Percentiles rank a stretch among this genome's conserved stretches.
These are phyloP conservation scores for Apiotrichum brassicae DNA, from an alignment of 1,284 basidiomycete genomes.

Conservation along the genomic window DNA sequence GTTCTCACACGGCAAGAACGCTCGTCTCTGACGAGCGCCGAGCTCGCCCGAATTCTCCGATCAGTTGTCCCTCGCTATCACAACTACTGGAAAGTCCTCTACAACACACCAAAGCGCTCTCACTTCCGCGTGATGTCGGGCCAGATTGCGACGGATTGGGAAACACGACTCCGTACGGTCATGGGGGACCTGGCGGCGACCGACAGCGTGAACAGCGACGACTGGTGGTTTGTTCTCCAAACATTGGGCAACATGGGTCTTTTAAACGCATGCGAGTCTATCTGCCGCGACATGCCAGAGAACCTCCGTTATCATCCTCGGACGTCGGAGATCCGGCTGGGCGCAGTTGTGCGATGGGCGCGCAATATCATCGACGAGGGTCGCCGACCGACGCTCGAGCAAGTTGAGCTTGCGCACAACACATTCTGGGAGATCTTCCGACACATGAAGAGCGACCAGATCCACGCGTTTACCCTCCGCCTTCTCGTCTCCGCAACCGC, in stretches of 20 bases:
- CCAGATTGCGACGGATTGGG: slow-evolving; percentile 1
- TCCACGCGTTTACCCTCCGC: slow-evolving; percentile 7
- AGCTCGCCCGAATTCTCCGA: slow-evolving; percentile 8
- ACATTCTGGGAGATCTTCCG: slow-evolving; percentile 16
- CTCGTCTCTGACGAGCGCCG: background rate
- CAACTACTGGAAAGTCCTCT: slow-evolving; percentile 1
- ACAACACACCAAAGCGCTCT: background rate
- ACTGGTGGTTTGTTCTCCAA: slow-evolving; percentile 15
- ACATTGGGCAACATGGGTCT: slow-evolving; percentile 8
- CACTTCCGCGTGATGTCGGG: background rate
- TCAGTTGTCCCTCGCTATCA: slow-evolving; percentile 12
- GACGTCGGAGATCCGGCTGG: slow-evolving; percentile 9
- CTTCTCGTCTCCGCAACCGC: slow-evolving; percentile 8
- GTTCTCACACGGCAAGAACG: slow-evolving; percentile 6
- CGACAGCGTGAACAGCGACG: background rate
- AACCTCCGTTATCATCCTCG: background rate
- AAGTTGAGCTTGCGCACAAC: slow-evolving; percentile 6
- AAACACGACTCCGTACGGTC: slow-evolving; percentile 9
- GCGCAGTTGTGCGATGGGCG: slow-evolving; percentile 7
- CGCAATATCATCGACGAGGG: slow-evolving; percentile 2
- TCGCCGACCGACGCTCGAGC: background rate
- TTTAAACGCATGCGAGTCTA: slow-evolving; percentile 4
- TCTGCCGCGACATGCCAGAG: slow-evolving; percentile 6
- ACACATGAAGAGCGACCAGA: slow-evolving; percentile 2
- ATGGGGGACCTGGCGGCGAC: slow-evolving; percentile 1